Evolutionary conservation across 192 early-diverging fungal species (phyloP).

Genomic region (Funneliformis mosseae): DNA sequence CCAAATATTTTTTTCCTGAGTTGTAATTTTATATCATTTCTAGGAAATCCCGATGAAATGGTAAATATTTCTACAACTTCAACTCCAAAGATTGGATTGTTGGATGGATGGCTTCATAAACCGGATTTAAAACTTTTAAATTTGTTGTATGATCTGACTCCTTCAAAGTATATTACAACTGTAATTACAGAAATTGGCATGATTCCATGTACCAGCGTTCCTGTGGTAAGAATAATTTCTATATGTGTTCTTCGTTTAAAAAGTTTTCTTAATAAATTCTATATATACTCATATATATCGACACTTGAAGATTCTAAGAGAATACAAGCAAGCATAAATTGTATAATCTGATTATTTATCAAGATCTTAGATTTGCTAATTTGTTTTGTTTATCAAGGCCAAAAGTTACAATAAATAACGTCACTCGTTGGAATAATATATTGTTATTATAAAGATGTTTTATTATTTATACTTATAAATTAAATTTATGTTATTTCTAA

Average conservation of each 20-base stretch:
- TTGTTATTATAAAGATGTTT: no score
- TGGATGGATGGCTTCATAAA: constrained; percentile 74
- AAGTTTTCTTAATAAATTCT: not conserved
- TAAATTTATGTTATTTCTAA: no score
- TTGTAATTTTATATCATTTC: not conserved
- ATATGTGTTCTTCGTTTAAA: not conserved
- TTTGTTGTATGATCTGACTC: constrained; percentile 93
- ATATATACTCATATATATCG: no score
- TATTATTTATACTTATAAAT: no score
- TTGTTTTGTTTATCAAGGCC: no score
- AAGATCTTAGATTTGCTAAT: no score
- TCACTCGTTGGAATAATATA: no score
- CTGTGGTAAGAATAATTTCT: constrained; percentile 54
- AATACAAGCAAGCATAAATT: not conserved
- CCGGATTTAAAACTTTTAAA: constrained; percentile 84
- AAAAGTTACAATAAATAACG: no score
- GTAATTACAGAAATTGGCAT: constrained; percentile 92
- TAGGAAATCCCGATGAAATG: constrained; percentile 70
- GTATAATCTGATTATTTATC: no score
- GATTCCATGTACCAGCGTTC: constrained; percentile 87
- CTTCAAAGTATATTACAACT: constrained; percentile 87
- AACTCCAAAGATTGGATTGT: constrained; percentile 20
- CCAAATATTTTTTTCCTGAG: not conserved
- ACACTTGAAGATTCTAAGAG: not conserved
- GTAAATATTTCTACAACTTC: constrained; percentile 53